Evolutionary conservation across 208 protist species (phyloP).

Genomic region (Leishmania turanica): DNA sequence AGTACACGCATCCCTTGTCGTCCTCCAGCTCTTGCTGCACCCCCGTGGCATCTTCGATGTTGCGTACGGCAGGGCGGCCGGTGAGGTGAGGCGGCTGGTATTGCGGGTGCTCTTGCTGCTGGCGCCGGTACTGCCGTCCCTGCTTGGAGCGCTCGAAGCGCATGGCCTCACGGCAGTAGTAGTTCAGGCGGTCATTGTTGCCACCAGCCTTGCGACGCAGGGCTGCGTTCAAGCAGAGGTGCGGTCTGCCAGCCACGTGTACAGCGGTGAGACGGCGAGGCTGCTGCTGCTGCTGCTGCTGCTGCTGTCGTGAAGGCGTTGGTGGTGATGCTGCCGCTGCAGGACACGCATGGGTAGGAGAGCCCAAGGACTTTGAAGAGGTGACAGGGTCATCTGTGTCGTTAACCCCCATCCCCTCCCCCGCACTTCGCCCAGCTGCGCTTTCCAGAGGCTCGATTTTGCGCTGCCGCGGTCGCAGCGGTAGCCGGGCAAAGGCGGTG

Average conservation of each 20-base stretch:
- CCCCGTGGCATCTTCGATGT: conserved; percentile 1
- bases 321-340: not conserved
- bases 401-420: too few species aligned
- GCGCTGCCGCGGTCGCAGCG: conserved; percentile 20
- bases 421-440: not conserved
- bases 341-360: not conserved
- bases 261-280: conserved; percentile 55
- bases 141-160: conserved; percentile 58
- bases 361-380: not conserved
- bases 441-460: not conserved
- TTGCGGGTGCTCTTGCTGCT: not conserved
- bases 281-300: conserved; percentile 2
- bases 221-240: conserved; percentile 90
- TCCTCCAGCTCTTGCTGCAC: conserved; percentile 8
- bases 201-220: conserved; percentile 36
- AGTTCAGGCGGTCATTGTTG: conserved; percentile 80
- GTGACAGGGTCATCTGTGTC: not conserved
- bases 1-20: conserved; percentile 48
- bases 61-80: not conserved
- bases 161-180: conserved; percentile 93
- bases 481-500: conserved; percentile 75
- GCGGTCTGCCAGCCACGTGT: conserved; percentile 89
- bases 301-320: conserved; percentile 3
- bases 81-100: not conserved
- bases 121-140: conserved; percentile 41